A percentile compares a stretch with the other conserved stretches of the same genome.
Evolutionary conservation across 2,329 filamentous ascomycete genomes (phyloP).

Genomic region (Fusarium citri): DNA sequence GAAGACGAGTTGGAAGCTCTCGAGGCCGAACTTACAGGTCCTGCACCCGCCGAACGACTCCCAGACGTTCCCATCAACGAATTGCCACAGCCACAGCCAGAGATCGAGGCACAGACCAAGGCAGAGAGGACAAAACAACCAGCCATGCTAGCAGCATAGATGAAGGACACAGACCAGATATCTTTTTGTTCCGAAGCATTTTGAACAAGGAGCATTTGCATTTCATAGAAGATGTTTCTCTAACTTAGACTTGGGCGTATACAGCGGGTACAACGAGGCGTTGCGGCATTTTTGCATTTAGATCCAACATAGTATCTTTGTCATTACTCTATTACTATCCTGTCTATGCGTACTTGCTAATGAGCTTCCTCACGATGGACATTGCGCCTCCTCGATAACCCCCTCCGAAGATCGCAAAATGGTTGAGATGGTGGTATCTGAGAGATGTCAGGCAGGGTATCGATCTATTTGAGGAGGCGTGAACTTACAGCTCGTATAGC

Average conservation of each 20-base stretch:
- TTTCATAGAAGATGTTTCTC: conserved; percentile 22
- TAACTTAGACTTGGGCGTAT: conserved; percentile 41
- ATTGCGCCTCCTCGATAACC: conserved; percentile 81
- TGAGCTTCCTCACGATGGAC: conserved; percentile 80
- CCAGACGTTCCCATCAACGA: conserved; percentile 51
- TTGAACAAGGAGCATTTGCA: conserved; percentile 30
- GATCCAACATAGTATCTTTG: conserved; percentile 17
- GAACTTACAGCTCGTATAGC: conserved; percentile 81
- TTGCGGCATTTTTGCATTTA: conserved; percentile 39
- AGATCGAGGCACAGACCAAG: conserved; percentile 33
- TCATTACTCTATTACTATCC: conserved; percentile 14
- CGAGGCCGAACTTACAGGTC: conserved; percentile 59
- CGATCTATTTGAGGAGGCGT: not conserved
- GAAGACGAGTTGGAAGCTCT: conserved; percentile 92
- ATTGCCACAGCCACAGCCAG: conserved; percentile 46
- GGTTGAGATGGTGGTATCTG: conserved; percentile 91
- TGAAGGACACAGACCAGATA: not conserved
- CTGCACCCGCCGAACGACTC: conserved; percentile 40
- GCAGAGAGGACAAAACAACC: conserved; percentile 48
- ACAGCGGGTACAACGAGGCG: conserved; percentile 45
- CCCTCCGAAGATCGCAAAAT: conserved; percentile 85
- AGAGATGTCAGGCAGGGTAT: not conserved
- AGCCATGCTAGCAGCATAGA: conserved; percentile 54
- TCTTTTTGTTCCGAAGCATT: conserved; percentile 5
- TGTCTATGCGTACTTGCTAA: conserved; percentile 73